Conservation (phyloP, 495 filamentous ascomycete genomes). For the Emericellopsis terricola region DNA sequence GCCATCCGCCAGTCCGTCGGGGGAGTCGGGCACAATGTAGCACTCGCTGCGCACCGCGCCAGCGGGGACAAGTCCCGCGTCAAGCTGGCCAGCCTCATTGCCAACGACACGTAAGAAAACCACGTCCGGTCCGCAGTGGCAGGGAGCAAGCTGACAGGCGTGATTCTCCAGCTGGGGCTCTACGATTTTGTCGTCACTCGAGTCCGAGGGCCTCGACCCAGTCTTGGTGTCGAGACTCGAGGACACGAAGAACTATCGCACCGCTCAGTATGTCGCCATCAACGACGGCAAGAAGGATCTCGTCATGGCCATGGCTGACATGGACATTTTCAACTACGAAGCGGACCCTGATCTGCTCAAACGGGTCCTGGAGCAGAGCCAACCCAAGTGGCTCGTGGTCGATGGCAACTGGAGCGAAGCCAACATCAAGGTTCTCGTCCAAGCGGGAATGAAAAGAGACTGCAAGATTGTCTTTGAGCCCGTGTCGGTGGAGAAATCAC, state of each 20-base stretch:
- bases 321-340: conserved; percentile 57
- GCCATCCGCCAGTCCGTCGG: conserved; percentile 65
- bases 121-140: not conserved
- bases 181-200: conserved; percentile 43
- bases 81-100: conserved; percentile 59
- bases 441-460: conserved; percentile 29
- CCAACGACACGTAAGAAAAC: conserved; percentile 41
- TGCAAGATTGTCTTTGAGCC: conserved; percentile 70
- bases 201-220: conserved; percentile 42
- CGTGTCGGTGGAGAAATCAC: conserved; percentile 66
- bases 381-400: conserved; percentile 56
- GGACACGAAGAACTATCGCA: conserved; percentile 34
- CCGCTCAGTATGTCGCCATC: conserved; percentile 79
- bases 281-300: conserved; percentile 73
- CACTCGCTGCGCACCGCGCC: conserved; percentile 48
- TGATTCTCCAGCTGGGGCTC: conserved; percentile 37
- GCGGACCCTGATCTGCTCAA: conserved; percentile 37
- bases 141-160: no score
- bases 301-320: conserved; percentile 81
- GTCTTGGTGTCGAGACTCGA: conserved; percentile 39
- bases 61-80: conserved; percentile 21
- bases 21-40: conserved; percentile 90
- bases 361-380: conserved; percentile 30
- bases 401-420: conserved; percentile 65
- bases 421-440: conserved; percentile 43